Evolutionary conservation across 257 asterid species (phyloP).

Genomic region (Solanum chiquidenum): DNA sequence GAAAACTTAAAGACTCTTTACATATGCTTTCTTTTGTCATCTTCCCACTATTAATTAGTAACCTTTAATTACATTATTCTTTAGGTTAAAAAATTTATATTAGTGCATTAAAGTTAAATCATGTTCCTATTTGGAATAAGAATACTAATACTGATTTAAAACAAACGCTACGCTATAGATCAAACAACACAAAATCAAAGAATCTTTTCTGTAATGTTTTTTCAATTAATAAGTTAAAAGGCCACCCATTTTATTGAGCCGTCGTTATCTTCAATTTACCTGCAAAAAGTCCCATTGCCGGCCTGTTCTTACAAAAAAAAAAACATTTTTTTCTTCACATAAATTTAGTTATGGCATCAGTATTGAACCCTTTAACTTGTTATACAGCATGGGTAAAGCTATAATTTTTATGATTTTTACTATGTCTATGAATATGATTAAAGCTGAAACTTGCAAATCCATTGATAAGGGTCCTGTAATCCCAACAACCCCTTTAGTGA

Average conservation of each 20-base stretch:
- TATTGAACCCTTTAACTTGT: not conserved
- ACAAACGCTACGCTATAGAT: not conserved
- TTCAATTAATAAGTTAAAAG: not conserved
- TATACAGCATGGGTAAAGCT: not conserved
- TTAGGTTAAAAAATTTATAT: not conserved
- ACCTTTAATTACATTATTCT: not conserved
- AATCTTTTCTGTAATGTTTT: not conserved
- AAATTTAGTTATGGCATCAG: not conserved
- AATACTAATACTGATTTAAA: not conserved
- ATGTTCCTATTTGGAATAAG: not conserved
- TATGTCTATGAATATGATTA: not conserved
- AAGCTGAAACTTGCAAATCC: not conserved
- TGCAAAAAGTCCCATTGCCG: not conserved
- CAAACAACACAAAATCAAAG: not conserved
- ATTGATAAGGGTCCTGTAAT: slow-evolving; percentile 39
- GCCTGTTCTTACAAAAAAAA: not conserved
- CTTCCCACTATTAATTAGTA: not conserved
- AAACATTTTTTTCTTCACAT: not conserved
- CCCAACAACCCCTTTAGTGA: slow-evolving; percentile 42
- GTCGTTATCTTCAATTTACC: too few species aligned
- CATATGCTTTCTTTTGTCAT: not conserved
- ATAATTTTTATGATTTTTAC: not conserved
- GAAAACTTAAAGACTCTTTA: not conserved
- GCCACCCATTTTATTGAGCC: too few species aligned
- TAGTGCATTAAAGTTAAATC: not conserved